Evolutionary conservation across 805 yeast genomes (phyloP), one percentile per base, ranked within the genome.

Genomic region (Martiniozyma abietophila): DNA sequence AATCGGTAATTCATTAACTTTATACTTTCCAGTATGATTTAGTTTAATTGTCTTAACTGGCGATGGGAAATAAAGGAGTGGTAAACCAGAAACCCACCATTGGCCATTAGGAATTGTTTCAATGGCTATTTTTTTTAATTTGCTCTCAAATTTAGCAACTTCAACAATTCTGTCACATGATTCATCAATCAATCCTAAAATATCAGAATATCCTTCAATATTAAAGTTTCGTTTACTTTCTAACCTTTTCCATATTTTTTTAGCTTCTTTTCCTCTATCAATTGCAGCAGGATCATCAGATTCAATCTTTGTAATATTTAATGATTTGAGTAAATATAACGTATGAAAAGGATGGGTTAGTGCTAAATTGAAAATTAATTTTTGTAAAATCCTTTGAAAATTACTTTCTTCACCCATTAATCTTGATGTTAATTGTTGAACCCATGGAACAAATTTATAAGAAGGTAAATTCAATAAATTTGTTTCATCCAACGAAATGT

Each of bases 381-480:
- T 32, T 23, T 67, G 65, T 16, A 86, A 53, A 1, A 68, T 48
- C 2, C 40, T 49, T 47, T 83, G 95, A 46, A 85, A 86, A 0
- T 47, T 25, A 1, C 66, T 51, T 0, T 44, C 34, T 8, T 71
- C 80, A 23, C 56, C 58, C 1, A 71, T 58, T 11, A 88, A 49
- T 36, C 92, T 63, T 0, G 96, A 83, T 3, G 82, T 64, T 29
- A 88, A 64, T 50, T 88, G 97, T 39, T 80, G 77, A 24, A 78
- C 64, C 95, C 96, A 88, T 0, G 85, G 71, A 5, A 83, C 63
- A 34, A 85, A 71, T 45, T 77, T 77, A 48, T 64, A 62, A 10
- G 70, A 62, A 0, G 94, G 80, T 14, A 83, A 55, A 0, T 32
- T 31, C 0, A 48, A 32, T 3, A 79, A 47, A 4, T 60, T 56